Evolutionary conservation across 139 green algal species (phyloP).

Genomic region (Volvox reticuliferus): DNA sequence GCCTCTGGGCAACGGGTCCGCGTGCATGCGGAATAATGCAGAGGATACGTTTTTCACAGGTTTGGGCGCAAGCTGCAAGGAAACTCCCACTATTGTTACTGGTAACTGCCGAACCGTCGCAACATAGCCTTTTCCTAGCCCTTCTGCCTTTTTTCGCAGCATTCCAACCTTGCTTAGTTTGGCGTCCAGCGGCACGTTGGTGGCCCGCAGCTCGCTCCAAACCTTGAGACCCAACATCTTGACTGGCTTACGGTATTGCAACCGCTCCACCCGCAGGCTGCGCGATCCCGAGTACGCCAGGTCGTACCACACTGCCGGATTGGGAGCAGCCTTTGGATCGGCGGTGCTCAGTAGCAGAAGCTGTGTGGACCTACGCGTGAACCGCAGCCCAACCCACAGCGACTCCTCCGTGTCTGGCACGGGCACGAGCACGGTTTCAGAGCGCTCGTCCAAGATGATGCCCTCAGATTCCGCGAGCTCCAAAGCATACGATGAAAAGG

Average conservation of each 20-base stretch:
- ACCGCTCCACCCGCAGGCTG: conserved; percentile 15
- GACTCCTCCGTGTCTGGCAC: conserved; percentile 17
- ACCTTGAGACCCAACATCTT: not conserved
- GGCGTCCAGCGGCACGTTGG: conserved; percentile 40
- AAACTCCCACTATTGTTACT: too few species aligned
- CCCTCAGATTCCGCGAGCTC: conserved; percentile 29
- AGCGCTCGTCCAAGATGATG: not conserved
- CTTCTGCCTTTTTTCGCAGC: too few species aligned
- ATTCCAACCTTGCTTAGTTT: conserved; percentile 23
- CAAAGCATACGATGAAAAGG: not conserved
- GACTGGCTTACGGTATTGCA: conserved; percentile 15
- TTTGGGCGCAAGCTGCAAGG: too few species aligned
- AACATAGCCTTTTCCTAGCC: too few species aligned
- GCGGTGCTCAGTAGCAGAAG: conserved; percentile 22
- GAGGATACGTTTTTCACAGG: too few species aligned
- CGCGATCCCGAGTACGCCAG: not conserved
- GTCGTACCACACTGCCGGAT: conserved; percentile 21
- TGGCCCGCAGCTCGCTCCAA: conserved; percentile 11
- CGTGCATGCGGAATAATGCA: too few species aligned
- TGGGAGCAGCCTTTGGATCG: not conserved
- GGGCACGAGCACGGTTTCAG: conserved; percentile 8
- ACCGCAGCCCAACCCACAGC: conserved; percentile 40
- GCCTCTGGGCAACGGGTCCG: too few species aligned
- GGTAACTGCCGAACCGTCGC: too few species aligned
- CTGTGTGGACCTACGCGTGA: conserved; percentile 6